Conservation (phyloP, 805 yeast genomes). For the Barnettozyma californica region DNA sequence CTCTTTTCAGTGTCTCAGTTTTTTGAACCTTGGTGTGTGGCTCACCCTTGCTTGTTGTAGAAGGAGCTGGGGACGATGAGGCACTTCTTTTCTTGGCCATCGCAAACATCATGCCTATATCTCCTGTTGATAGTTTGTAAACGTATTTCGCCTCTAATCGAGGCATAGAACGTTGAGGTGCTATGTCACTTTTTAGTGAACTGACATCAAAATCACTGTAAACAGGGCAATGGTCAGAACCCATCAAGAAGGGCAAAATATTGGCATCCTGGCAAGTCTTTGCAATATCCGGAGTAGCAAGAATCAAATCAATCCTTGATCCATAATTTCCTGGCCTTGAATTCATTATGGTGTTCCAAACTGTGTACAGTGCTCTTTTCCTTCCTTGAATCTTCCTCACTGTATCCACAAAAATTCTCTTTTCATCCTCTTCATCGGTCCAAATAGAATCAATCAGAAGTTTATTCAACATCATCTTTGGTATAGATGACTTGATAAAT, state of each 20-base stretch:
- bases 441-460: constrained; percentile 33
- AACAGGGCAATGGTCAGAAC: constrained; percentile 95
- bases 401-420: constrained; percentile 50
- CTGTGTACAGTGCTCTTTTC: constrained; percentile 69
- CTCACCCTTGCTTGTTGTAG: not conserved
- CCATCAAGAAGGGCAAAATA: constrained; percentile 67
- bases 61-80: constrained; percentile 2
- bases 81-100: constrained; percentile 17
- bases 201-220: constrained; percentile 53
- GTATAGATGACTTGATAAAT: constrained; percentile 37
- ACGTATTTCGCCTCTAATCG: constrained; percentile 49
- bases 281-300: constrained; percentile 40
- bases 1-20: not conserved
- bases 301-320: constrained; percentile 77
- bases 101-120: constrained; percentile 32
- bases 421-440: constrained; percentile 27
- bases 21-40: constrained; percentile 1
- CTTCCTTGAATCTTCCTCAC: constrained; percentile 53
- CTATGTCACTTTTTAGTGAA: constrained; percentile 1
- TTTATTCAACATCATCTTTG: constrained; percentile 42
- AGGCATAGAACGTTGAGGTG: constrained; percentile 19
- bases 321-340: constrained; percentile 82
- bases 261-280: constrained; percentile 32
- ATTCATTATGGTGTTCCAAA: constrained; percentile 82
- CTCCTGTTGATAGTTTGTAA: constrained; percentile 36